Evolutionary conservation across 768 basidiomycete genomes (phyloP).

Genomic region (Trametes cubensis): DNA sequence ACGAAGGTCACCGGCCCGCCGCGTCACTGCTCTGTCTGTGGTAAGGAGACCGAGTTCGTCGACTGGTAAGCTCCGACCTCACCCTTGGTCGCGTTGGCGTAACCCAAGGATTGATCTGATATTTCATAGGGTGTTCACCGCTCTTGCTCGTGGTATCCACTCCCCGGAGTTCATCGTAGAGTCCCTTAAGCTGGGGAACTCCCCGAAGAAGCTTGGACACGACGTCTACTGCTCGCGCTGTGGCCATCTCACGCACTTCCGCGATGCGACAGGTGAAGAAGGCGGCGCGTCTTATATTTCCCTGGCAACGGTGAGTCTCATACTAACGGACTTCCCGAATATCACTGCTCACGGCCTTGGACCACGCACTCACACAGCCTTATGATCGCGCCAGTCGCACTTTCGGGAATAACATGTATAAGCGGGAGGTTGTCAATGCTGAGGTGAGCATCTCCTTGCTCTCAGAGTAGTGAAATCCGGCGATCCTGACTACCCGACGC

Average conservation of each 20-base stretch:
- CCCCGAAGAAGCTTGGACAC: constrained; percentile 21
- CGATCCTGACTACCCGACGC: no score
- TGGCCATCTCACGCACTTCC: constrained; percentile 17
- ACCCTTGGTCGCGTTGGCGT: background rate
- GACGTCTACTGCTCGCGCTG: constrained; percentile 27
- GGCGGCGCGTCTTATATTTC: constrained; percentile 11
- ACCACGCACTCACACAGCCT: background rate
- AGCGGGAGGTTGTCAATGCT: background rate
- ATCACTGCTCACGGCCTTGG: background rate
- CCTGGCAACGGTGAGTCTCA: constrained; percentile 8
- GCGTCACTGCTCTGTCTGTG: constrained; percentile 12
- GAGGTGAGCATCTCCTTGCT: background rate
- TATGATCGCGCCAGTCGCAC: constrained; percentile 10
- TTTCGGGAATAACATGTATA: background rate
- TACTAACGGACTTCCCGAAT: background rate
- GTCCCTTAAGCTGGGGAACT: constrained; percentile 12
- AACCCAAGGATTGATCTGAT: background rate
- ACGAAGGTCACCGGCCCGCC: constrained; percentile 11
- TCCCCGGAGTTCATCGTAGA: constrained; percentile 21
- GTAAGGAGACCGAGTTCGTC: constrained; percentile 24
- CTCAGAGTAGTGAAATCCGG: no score
- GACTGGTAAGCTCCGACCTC: constrained; percentile 16
- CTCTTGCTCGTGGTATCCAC: constrained; percentile 20
- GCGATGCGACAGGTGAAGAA: constrained; percentile 2
- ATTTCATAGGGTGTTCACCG: constrained; percentile 19